Percentiles rank a stretch among this genome's conserved stretches.
Conservation (phyloP, 768 basidiomycete genomes). For the Phlebiopsis flavidoalba region DNA sequence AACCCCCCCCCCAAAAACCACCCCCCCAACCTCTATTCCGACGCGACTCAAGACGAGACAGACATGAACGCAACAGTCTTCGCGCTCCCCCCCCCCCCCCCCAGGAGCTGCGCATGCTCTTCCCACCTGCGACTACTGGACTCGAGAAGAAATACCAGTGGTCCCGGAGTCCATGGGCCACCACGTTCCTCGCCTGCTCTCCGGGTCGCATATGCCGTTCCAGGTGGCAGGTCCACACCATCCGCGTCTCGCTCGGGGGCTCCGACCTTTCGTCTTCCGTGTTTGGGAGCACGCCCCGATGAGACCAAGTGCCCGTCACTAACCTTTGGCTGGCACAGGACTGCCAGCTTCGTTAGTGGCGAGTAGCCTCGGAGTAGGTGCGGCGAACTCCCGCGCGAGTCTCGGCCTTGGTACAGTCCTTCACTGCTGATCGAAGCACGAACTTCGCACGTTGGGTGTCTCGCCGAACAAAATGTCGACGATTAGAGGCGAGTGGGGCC, state of each 20-base stretch:
- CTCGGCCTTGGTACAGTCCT: constrained; percentile 68
- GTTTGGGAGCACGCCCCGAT: constrained; percentile 29
- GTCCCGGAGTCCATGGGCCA: constrained; percentile 59
- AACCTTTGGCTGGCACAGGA: constrained; percentile 70
- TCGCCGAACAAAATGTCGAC: constrained; percentile 32
- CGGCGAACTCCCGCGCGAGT: constrained; percentile 63
- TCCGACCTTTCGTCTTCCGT: constrained; percentile 82
- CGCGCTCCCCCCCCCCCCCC: too few relatives aligned
- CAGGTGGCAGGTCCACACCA: constrained; percentile 56
- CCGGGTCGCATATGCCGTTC: constrained; percentile 75
- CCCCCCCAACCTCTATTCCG: constrained; percentile 87
- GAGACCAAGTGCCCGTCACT: constrained; percentile 68
- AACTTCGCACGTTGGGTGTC: constrained; percentile 8
- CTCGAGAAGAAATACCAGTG: constrained; percentile 84
- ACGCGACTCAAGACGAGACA: constrained; percentile 93
- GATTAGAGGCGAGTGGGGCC: constrained; percentile 81
- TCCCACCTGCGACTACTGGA: constrained; percentile 92
- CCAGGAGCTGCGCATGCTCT: constrained; percentile 99
- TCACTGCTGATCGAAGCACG: constrained; percentile 32
- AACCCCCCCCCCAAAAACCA: too few relatives aligned
- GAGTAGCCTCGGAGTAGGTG: constrained; percentile 22
- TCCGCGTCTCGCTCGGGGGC: constrained; percentile 79
- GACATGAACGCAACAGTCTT: constrained; percentile 99
- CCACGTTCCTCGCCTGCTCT: constrained; percentile 73
- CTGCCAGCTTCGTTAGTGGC: constrained; percentile 64